Percentiles rank a stretch among this genome's conserved stretches.
These are phyloP conservation scores for Nephelium lappaceum DNA, from an alignment of 345 rosid genomes.

Conservation along the genomic window DNA sequence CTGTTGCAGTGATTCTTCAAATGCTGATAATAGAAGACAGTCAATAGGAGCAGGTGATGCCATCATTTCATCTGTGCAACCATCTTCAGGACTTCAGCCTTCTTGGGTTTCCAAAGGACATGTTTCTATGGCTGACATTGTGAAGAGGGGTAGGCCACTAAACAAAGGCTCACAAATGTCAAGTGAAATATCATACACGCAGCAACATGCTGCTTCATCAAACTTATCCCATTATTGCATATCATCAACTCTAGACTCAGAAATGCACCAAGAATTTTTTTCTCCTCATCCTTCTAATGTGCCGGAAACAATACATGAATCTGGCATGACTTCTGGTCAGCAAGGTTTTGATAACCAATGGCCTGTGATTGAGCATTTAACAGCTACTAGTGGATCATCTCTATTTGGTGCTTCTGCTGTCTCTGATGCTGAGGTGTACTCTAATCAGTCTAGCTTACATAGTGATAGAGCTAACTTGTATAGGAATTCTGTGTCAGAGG, in stretches of 20 bases:
- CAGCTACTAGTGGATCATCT: constrained; percentile 24
- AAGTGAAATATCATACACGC: constrained; percentile 25
- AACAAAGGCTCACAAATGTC: constrained; percentile 23
- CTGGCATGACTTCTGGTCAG: constrained; percentile 17
- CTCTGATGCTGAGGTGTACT: constrained; percentile 10
- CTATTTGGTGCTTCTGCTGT: constrained; percentile 14
- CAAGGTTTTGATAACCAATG: constrained; percentile 29
- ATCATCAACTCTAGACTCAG: constrained; percentile 14
- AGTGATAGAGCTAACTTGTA: constrained; percentile 18
- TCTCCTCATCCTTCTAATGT: constrained; percentile 12
- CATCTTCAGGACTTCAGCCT: constrained; percentile 26
- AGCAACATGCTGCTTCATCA: constrained; percentile 21
- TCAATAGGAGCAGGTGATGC: constrained; percentile 28
- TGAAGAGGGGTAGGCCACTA: constrained; percentile 35
- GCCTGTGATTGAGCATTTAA: constrained; percentile 28
- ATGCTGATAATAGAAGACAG: constrained; percentile 37
- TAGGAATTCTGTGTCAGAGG: constrained; percentile 22
- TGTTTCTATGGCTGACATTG: constrained; percentile 47
- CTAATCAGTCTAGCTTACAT: constrained; percentile 9
- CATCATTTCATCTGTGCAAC: constrained; percentile 28
- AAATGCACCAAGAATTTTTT: constrained; percentile 19
- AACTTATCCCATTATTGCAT: constrained; percentile 9
- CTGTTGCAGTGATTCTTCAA: constrained; percentile 36
- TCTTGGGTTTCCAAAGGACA: constrained; percentile 34
- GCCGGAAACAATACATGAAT: constrained; percentile 18